Evolutionary conservation across 257 asterid species (phyloP).

Genomic region (Solanum infundibuliforme): DNA sequence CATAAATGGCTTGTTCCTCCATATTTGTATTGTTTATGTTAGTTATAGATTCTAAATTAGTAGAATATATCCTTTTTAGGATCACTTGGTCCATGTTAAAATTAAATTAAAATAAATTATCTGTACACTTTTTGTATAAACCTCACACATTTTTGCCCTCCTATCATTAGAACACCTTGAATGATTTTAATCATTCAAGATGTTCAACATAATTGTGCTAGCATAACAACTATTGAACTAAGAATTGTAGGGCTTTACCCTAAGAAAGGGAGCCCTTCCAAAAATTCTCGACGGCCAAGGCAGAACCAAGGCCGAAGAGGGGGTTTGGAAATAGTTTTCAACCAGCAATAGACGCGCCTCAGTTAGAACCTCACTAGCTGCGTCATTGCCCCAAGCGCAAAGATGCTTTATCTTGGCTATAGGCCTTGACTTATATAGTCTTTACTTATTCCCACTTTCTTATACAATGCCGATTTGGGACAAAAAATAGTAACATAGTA

Average conservation of each 20-base stretch:
- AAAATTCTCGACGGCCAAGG: conserved; percentile 14
- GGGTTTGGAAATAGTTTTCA: not conserved
- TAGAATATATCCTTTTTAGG: too few relatives aligned
- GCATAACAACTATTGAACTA: too few relatives aligned
- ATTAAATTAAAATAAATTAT: too few relatives aligned
- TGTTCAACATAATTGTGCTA: too few relatives aligned
- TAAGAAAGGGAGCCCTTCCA: conserved; percentile 20
- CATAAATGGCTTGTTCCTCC: too few relatives aligned
- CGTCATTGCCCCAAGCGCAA: not conserved
- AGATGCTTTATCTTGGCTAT: rapidly evolving
- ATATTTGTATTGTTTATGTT: too few relatives aligned
- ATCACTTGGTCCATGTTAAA: too few relatives aligned
- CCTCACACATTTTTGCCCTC: too few relatives aligned
- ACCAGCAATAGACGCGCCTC: not conserved
- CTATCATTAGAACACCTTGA: too few relatives aligned
- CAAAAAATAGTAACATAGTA: not conserved
- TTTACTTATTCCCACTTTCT: not conserved
- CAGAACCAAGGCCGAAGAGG: not conserved
- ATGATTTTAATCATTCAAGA: too few relatives aligned
- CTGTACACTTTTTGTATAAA: too few relatives aligned
- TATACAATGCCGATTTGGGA: not conserved
- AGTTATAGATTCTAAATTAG: too few relatives aligned
- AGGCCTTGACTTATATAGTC: not conserved
- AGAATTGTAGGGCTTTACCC: not conserved
- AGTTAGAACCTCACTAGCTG: not conserved